Evolutionary conservation across 805 yeast genomes (phyloP), one percentile per base, ranked within the genome.

Genomic region (Metschnikowia vanudenii): DNA sequence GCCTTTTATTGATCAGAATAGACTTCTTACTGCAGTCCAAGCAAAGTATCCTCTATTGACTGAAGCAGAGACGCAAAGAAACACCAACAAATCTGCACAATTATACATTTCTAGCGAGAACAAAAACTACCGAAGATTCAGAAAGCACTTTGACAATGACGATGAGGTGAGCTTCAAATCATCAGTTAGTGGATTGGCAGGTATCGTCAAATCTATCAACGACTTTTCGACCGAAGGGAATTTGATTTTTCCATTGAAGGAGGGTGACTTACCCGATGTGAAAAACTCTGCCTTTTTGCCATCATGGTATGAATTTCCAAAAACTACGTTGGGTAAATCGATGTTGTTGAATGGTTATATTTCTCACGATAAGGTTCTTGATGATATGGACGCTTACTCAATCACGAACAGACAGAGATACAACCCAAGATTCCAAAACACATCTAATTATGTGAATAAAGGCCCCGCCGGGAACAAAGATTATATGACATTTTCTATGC

Each of bases 1-100:
- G 45, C 97, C 98, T 0, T 91, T 91, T 55, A 92, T 91, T 56
- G 96, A 91, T 58, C 96, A 88, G 57, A 65, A 65, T n/a, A 71
- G 96, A 55, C 71, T 91, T 37, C 64, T 91, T 43, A 68, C 73
- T 14, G 83, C 81, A 3, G 96, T 90, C 2, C 74, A 79, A 43
- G 78, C 67, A 1, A 80, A 84, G 50, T 91, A 91, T 60, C 68
- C 75, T 2, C 64, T 70, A 32, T 70, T 91, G 39, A 76, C 88
- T 0, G 86, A 79, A 3, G 81, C 71, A n/a, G 97, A 91, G 57
- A 69, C 52, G 24, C 69, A 75, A 13, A 74, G 97, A 67, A 86
- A 92, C 59, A 78, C 84, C 8, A 73, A 82, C 51, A 87, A 84
- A 53, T 72, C 81, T 28, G 94, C 89, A 31, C 81, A 85, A 19